Conservation (phyloP, 139 green algal species). For the Tetraselmis striata region DNA sequence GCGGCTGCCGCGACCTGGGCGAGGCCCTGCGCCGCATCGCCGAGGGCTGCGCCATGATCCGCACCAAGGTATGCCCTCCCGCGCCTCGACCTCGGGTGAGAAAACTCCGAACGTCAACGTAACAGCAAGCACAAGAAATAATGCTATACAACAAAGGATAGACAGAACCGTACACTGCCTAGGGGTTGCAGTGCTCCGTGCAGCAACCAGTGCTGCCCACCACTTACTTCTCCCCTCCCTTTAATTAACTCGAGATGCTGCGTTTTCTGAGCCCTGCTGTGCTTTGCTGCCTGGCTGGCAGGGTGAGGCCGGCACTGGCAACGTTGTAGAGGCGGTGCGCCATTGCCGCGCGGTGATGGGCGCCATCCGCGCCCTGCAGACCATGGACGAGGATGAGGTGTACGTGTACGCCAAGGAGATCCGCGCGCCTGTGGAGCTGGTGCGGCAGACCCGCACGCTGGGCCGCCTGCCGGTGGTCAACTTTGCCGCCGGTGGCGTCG, state of each 20-base stretch:
- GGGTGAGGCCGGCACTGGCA: constrained; percentile 95
- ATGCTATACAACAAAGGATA: no score
- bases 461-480: constrained; percentile 96
- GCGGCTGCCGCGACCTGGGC: constrained; percentile 95
- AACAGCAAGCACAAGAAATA: no score
- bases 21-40: constrained; percentile 94
- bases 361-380: constrained; percentile 86
- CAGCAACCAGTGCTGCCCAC: no score
- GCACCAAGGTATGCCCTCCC: constrained; percentile 74
- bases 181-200: no score
- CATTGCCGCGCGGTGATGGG: constrained; percentile 91
- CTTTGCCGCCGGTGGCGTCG: constrained; percentile 97
- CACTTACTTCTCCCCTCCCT: no score
- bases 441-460: constrained; percentile 82
- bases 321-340: constrained; percentile 97
- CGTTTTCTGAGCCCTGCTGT: not conserved
- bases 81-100: no score
- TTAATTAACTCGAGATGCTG: no score
- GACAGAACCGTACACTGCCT: no score
- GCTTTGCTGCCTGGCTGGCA: constrained; percentile 16
- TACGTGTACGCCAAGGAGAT: constrained; percentile 99
- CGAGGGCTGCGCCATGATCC: constrained; percentile 97
- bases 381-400: constrained; percentile 98
- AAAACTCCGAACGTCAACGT: no score
- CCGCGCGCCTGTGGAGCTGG: constrained; percentile 87